These are phyloP conservation scores for Candida tallmaniae DNA, from an alignment of 805 yeast genomes.

Conservation along the genomic window DNA sequence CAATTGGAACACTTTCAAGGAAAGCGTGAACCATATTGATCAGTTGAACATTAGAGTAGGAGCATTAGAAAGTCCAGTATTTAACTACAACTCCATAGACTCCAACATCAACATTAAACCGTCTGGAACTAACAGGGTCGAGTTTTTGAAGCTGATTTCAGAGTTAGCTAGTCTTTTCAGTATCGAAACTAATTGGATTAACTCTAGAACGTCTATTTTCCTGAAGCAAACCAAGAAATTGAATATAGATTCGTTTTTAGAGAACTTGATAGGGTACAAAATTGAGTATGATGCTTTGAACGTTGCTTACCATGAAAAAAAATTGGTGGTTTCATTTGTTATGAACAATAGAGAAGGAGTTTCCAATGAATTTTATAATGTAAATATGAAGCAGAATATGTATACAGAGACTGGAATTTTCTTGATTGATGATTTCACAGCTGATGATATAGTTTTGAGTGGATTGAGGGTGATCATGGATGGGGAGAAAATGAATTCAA, in stretches of 20 bases:
- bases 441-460: slow-evolving; percentile 28
- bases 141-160: slow-evolving; percentile 21
- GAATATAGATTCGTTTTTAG: slow-evolving; percentile 1
- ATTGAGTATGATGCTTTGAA: slow-evolving; percentile 9
- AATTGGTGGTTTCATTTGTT: slow-evolving; percentile 10
- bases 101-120: slow-evolving; percentile 30
- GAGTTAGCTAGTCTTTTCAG: slow-evolving; percentile 15
- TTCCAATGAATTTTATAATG: not conserved
- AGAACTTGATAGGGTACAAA: not conserved
- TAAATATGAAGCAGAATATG: slow-evolving; percentile 1
- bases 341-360: slow-evolving; percentile 1
- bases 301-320: slow-evolving; percentile 8
- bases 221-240: slow-evolving; percentile 15
- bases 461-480: slow-evolving; percentile 30
- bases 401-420: slow-evolving; percentile 37
- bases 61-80: slow-evolving; percentile 15
- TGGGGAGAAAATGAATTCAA: too few species aligned
- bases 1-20: slow-evolving; percentile 11
- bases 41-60: slow-evolving; percentile 6
- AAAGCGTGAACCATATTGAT: not conserved
- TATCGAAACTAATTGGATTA: slow-evolving; percentile 21
- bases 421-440: slow-evolving; percentile 21
- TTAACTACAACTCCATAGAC: slow-evolving; percentile 24
- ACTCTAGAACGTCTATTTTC: slow-evolving; percentile 25
- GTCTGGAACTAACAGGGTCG: slow-evolving; percentile 9